Conservation (phyloP, 148 eudicot species). For the Chenopodium album region DNA sequence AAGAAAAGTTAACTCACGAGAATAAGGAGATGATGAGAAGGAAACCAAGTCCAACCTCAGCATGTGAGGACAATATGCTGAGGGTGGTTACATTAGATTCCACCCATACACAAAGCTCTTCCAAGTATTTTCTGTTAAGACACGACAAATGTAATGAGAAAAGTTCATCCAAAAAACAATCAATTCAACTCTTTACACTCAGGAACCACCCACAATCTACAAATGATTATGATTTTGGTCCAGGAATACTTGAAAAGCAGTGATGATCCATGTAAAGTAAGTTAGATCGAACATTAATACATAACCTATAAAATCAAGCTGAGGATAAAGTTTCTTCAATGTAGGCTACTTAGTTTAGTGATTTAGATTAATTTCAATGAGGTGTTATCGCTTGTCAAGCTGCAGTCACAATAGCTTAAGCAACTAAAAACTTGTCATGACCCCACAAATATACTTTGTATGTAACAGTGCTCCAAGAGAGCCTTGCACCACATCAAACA, state of each 20-base stretch:
- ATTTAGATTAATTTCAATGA: not conserved
- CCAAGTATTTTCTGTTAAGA: conserved; percentile 83
- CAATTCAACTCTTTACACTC: not conserved
- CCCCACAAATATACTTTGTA: not conserved
- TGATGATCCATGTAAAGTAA: not conserved
- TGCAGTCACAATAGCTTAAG: not conserved
- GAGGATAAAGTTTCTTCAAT: not conserved
- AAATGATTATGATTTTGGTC: not conserved
- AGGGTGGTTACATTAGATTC: conserved; percentile 88
- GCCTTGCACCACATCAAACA: not conserved
- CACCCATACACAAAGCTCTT: conserved; percentile 93
- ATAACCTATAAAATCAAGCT: not conserved
- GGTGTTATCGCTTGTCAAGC: not conserved
- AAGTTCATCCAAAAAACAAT: not conserved
- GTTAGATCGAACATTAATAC: not conserved
- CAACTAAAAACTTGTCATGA: not conserved
- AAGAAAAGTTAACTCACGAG: conserved; percentile 57
- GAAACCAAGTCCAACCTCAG: conserved; percentile 95
- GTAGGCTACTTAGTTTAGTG: not conserved
- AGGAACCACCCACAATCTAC: not conserved
- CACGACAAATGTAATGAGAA: conserved; percentile 3
- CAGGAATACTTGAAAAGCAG: not conserved
- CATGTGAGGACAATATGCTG: conserved; percentile 85
- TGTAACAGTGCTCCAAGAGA: not conserved
- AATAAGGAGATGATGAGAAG: conserved; percentile 73